Evolutionary conservation across 2,329 filamentous ascomycete genomes (phyloP).

Genomic region (Decorospora gaudefroyi): DNA sequence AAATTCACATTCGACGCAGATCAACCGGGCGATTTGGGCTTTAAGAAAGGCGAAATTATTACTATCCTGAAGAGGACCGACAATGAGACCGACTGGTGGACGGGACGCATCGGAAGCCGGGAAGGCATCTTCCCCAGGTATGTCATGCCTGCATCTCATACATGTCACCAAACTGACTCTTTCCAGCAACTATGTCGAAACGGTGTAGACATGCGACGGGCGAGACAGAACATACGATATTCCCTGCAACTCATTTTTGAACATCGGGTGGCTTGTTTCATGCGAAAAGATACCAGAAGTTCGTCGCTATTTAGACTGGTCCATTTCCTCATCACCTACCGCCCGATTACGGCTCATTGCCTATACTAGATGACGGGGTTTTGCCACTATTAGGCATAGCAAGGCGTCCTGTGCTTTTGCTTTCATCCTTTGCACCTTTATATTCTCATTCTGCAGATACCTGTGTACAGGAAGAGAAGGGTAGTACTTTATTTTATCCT

Average conservation of each 20-base stretch:
- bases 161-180: constrained; percentile 2
- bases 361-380: no score
- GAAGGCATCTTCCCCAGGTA: constrained; percentile 92
- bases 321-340: no score
- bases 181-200: constrained; percentile 50
- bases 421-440: neutral
- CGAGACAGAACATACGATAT: neutral
- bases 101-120: constrained; percentile 79
- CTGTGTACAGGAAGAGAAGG: constrained; percentile 5
- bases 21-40: constrained; percentile 87
- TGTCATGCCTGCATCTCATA: constrained; percentile 19
- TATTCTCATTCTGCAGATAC: constrained; percentile 12
- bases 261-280: neutral
- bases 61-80: constrained; percentile 94
- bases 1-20: constrained; percentile 94
- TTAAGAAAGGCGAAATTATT: constrained; percentile 97
- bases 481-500: no score
- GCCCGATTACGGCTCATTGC: no score
- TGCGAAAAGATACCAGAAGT: constrained; percentile 21
- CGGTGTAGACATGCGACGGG: constrained; percentile 25
- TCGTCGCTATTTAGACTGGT: constrained; percentile 18
- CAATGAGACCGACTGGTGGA: constrained; percentile 97
- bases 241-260: constrained; percentile 7
- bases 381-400: no score
- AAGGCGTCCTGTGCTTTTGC: constrained; percentile 17